phyloP scores from a whole-genome alignment of 495 filamentous ascomycete species.

The Lophiostoma macrostomum region DNA sequence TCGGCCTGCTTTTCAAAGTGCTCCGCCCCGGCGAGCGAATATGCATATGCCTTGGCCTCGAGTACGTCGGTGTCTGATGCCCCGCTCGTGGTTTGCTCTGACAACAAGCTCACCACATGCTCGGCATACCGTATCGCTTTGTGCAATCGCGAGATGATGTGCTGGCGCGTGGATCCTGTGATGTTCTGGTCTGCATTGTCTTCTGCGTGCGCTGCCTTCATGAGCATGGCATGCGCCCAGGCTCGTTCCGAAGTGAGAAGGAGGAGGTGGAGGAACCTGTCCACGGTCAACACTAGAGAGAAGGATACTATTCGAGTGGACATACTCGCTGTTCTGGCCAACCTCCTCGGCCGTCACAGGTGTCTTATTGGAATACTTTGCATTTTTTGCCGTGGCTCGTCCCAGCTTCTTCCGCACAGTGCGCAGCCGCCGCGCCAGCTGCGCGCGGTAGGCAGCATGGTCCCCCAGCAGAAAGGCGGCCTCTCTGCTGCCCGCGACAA shows the following conservation, averaged over 20 bases:
- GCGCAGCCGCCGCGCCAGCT: slow-evolving; percentile 77
- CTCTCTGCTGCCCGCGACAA: slow-evolving; percentile 71
- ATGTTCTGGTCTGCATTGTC: slow-evolving; percentile 68
- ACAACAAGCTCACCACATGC: slow-evolving; percentile 63
- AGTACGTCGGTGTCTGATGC: slow-evolving; percentile 70
- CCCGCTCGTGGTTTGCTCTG: slow-evolving; percentile 54
- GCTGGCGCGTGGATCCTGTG: slow-evolving; percentile 72
- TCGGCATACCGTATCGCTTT: slow-evolving; percentile 73
- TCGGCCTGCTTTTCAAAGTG: slow-evolving; percentile 72
- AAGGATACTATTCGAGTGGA: not conserved
- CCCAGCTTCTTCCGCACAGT: slow-evolving; percentile 80
- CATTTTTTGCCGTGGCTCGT: slow-evolving; percentile 74
- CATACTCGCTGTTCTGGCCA: slow-evolving; percentile 68
- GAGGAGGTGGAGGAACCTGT: slow-evolving; percentile 73
- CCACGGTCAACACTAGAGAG: not conserved
- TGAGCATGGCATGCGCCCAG: slow-evolving; percentile 94
- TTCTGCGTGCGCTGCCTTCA: slow-evolving; percentile 79
- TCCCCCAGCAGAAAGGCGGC: slow-evolving; percentile 82
- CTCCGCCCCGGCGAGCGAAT: slow-evolving; percentile 68
- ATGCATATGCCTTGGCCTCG: slow-evolving; percentile 82
- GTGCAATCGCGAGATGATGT: slow-evolving; percentile 80
- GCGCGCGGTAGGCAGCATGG: slow-evolving; percentile 77
- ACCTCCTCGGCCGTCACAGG: slow-evolving; percentile 76
- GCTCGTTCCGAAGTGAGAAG: slow-evolving; percentile 86
- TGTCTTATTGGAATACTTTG: slow-evolving; percentile 73